These are phyloP conservation scores for Fusarium sp. DNA, from an alignment of 2,329 filamentous ascomycete species.

Conservation along the genomic window DNA sequence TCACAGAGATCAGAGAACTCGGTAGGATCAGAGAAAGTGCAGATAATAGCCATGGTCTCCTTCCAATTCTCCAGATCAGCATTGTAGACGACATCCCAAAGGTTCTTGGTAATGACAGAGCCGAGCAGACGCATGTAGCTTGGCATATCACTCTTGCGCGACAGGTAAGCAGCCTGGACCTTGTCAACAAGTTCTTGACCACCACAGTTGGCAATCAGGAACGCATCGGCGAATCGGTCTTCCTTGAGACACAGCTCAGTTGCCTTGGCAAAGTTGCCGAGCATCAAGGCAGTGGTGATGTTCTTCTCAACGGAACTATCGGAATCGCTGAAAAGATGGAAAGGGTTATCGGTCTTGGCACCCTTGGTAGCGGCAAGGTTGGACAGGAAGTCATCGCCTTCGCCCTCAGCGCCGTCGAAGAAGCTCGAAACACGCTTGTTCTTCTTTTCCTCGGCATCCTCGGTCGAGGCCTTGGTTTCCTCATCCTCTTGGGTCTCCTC, in stretches of 20 bases:
- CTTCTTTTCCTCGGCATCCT: slow-evolving; percentile 54
- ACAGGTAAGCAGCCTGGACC: slow-evolving; percentile 90
- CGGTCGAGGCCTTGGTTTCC: slow-evolving; percentile 45
- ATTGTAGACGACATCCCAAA: slow-evolving; percentile 98
- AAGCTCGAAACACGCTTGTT: slow-evolving; percentile 78
- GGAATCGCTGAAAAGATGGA: slow-evolving; percentile 86
- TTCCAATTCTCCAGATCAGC: slow-evolving; percentile 95
- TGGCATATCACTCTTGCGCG: slow-evolving; percentile 81
- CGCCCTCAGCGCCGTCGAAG: slow-evolving; percentile 75
- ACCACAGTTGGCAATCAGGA: slow-evolving; percentile 97
- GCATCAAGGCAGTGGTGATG: slow-evolving; percentile 87
- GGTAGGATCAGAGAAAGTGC: slow-evolving; percentile 90
- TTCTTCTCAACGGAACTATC: slow-evolving; percentile 86
- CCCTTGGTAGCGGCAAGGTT: slow-evolving; percentile 88
- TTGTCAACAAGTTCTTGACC: slow-evolving; percentile 94
- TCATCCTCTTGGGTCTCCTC: slow-evolving; percentile 40
- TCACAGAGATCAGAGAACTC: slow-evolving; percentile 97
- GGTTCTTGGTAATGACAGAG: slow-evolving; percentile 93
- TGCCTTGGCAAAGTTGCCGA: slow-evolving; percentile 91
- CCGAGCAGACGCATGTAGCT: slow-evolving; percentile 92
- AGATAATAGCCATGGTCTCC: slow-evolving; percentile 94
- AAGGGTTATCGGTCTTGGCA: slow-evolving; percentile 92
- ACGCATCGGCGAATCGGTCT: slow-evolving; percentile 92
- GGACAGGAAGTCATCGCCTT: slow-evolving; percentile 87
- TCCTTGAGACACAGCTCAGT: slow-evolving; percentile 90